Conservation (phyloP, 1,284 basidiomycete species). For the Baeospora myosura region DNA sequence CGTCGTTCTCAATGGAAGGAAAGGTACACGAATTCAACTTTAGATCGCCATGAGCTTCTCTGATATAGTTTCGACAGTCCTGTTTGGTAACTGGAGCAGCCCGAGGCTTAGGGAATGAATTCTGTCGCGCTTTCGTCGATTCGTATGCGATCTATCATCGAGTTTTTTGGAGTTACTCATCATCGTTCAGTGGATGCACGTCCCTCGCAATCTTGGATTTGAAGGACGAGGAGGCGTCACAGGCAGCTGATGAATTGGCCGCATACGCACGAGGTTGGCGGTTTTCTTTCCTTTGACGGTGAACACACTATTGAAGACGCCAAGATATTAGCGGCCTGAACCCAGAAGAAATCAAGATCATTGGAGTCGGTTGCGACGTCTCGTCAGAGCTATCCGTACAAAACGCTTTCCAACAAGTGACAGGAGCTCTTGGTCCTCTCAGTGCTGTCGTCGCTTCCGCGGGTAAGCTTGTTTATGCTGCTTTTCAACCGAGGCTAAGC, state of each 20-base stretch:
- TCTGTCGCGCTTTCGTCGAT: slow-evolving; percentile 84
- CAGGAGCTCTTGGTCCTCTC: slow-evolving; percentile 74
- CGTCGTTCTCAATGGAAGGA: slow-evolving; percentile 60
- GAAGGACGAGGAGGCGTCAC: slow-evolving; percentile 63
- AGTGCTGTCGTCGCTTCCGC: slow-evolving; percentile 87
- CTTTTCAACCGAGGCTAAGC: slow-evolving; percentile 1
- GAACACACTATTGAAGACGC: slow-evolving; percentile 22
- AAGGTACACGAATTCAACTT: slow-evolving; percentile 39
- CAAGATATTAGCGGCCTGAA: slow-evolving; percentile 55
- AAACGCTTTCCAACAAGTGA: slow-evolving; percentile 59
- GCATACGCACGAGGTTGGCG: slow-evolving; percentile 43
- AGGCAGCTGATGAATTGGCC: slow-evolving; percentile 70
- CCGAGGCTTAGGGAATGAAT: slow-evolving; percentile 82
- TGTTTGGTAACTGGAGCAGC: slow-evolving; percentile 94
- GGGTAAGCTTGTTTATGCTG: slow-evolving; percentile 38
- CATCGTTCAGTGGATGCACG: slow-evolving; percentile 74
- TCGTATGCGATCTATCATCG: slow-evolving; percentile 45
- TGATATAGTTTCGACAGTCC: slow-evolving; percentile 46
- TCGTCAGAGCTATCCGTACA: slow-evolving; percentile 77
- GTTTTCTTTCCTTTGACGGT: slow-evolving; percentile 9
- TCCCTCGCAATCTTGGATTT: slow-evolving; percentile 82
- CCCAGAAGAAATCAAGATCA: slow-evolving; percentile 58
- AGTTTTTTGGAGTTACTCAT: slow-evolving; percentile 2
- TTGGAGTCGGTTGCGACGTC: slow-evolving; percentile 85
- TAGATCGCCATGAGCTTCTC: background rate